Evolutionary conservation across 768 basidiomycete species (phyloP), one percentile per base, ranked within the genome.

Genomic region (Multifurca ochricompacta): DNA sequence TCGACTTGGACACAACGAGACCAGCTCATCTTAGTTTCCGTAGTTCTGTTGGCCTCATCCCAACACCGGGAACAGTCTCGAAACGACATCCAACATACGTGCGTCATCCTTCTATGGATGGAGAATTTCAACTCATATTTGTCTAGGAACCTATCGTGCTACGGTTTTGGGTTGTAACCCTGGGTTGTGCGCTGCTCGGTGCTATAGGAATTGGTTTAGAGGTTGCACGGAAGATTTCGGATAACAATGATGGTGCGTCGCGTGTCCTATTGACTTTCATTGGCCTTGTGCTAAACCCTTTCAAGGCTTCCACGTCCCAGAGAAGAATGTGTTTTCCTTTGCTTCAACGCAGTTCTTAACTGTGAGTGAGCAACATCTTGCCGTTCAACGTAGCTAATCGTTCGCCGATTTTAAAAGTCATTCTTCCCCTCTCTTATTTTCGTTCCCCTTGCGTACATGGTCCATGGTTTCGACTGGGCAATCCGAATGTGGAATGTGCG

Each of bases 401-500:
- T 28, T n/a, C 6, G 51, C 37, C 10, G 48, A 44, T 8, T 30
- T 9, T n/a, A n/a, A 13, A 46, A 84, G 82, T 75, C 80, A 0
- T 82, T 84, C 64, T 69, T 85, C 60, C 82, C 83, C 1, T 76
- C 75, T 3, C 62, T 76, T 21, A 23, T 77, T 16, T 70, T 84
- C 25, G 59, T 76, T 6, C 84, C 83, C 3, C 56, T 76, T 30
- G 77, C 71, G 0, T 68, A 71, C 50, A 66, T 78, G 37, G 82
- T 80, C 75, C 65, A 74, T 28, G 69, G 71, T 21, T 65, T 76
- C 28, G 82, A 85, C 59, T 78, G 76, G 74, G 71, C 70, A 59
- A 60, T 85, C 11, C 69, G 78, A 51, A 73, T 70, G 71, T 78
- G 79, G 61, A 81, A 87, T 65, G 84, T 83, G 86, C 64, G 84